Percentiles rank a stretch among this genome's conserved stretches.
Evolutionary conservation across 148 eudicot species (phyloP).

Genomic region (Vaccinium myrtillus): DNA sequence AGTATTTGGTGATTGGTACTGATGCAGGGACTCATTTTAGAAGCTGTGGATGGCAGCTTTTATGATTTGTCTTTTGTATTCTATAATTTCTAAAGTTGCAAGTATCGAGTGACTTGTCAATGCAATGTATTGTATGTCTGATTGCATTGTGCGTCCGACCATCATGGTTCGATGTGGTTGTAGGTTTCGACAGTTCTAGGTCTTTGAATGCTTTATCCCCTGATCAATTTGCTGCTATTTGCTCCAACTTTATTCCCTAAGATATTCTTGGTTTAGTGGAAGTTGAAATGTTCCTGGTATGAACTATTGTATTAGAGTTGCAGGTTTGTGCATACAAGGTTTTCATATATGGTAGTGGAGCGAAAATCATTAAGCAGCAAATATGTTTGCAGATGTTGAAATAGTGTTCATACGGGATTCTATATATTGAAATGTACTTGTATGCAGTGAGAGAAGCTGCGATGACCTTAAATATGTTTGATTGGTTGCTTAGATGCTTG

Average conservation of each 20-base stretch:
- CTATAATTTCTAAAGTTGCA: background rate
- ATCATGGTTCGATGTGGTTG: background rate
- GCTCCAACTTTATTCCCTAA: background rate
- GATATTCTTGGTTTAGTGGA: background rate
- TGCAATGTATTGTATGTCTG: background rate
- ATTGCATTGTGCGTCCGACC: background rate
- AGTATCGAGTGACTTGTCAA: background rate
- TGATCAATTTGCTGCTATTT: background rate
- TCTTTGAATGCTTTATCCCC: background rate
- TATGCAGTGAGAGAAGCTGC: background rate
- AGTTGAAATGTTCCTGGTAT: background rate
- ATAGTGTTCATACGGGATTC: background rate
- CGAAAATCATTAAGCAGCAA: background rate
- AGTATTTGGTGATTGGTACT: conserved; percentile 4
- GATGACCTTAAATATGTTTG: background rate
- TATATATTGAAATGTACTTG: background rate
- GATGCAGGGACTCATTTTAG: background rate
- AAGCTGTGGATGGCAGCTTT: conserved; percentile 1
- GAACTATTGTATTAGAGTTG: background rate
- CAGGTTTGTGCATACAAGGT: background rate
- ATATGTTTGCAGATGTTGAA: background rate
- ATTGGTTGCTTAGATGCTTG: background rate
- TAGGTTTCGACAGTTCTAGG: background rate
- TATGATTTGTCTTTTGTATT: background rate
- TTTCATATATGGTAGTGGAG: background rate